These are phyloP conservation scores for Rhynchosporium graminicola DNA, from an alignment of 2,329 filamentous ascomycete genomes.

Conservation along the genomic window DNA sequence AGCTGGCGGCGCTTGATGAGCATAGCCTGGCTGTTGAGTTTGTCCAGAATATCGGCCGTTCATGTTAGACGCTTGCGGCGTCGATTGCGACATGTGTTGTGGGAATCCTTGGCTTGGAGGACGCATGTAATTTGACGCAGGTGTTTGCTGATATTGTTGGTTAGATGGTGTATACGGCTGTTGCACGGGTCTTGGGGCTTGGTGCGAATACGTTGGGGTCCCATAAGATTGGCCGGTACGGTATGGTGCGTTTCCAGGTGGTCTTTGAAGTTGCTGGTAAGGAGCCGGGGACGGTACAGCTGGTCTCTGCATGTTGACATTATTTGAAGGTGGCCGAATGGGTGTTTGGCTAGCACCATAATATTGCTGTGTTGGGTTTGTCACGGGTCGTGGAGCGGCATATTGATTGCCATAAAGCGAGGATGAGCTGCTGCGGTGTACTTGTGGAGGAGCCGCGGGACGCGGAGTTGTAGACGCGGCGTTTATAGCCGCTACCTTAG, in stretches of 20 bases:
- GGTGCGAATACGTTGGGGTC: slow-evolving; percentile 38
- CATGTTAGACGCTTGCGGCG: slow-evolving; percentile 27
- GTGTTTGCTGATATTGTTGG: slow-evolving; percentile 34
- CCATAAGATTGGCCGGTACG: slow-evolving; percentile 34
- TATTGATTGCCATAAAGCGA: slow-evolving; percentile 41
- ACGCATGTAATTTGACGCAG: slow-evolving; percentile 32
- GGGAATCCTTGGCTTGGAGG: slow-evolving; percentile 32
- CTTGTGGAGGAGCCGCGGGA: slow-evolving; percentile 27
- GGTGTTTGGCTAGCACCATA: slow-evolving; percentile 37
- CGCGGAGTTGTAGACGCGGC: slow-evolving; percentile 28
- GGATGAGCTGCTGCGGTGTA: slow-evolving; percentile 34
- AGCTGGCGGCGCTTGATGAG: slow-evolving; percentile 31
- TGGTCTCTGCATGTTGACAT: slow-evolving; percentile 35
- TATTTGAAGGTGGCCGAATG: slow-evolving; percentile 32
- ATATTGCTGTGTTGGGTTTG: slow-evolving; percentile 32
- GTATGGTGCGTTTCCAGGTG: slow-evolving; percentile 34
- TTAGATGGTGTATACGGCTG: slow-evolving; percentile 33
- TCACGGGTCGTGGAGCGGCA: slow-evolving; percentile 30
- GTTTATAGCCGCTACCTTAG: slow-evolving; percentile 34
- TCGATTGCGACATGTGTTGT: slow-evolving; percentile 29
- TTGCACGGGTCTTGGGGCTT: slow-evolving; percentile 35
- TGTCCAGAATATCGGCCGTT: slow-evolving; percentile 35
- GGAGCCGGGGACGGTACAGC: slow-evolving; percentile 35
- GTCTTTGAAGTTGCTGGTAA: slow-evolving; percentile 33
- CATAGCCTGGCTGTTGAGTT: slow-evolving; percentile 29